phyloP scores from a whole-genome alignment of 78 protist genomes.

The Monocercomonoides exilis region DNA sequence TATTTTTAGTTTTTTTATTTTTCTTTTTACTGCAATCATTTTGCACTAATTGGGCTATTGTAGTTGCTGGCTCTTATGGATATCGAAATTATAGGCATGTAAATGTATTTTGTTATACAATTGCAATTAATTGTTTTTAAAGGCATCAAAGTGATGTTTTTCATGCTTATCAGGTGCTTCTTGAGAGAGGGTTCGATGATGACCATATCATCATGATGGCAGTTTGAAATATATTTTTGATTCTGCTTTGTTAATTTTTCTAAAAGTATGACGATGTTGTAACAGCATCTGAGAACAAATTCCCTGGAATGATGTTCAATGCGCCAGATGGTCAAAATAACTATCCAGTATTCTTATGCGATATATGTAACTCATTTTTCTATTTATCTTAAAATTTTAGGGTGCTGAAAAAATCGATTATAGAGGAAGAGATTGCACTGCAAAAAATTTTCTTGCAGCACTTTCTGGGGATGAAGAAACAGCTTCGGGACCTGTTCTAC shows the following conservation, averaged over 20 bases:
- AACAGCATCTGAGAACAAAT: background rate
- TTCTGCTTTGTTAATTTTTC: background rate
- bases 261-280: conserved; percentile 26
- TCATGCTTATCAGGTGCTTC: conserved; percentile 24
- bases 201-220: conserved; percentile 20
- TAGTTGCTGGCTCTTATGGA: background rate
- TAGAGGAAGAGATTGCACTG: background rate
- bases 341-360: background rate
- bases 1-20: too few relatives aligned
- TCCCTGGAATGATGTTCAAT: background rate
- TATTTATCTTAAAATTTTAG: background rate
- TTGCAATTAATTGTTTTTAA: background rate
- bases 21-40: too few relatives aligned
- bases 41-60: background rate
- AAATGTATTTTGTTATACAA: background rate
- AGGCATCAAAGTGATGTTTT: conserved; percentile 20
- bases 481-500: conserved; percentile 1
- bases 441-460: conserved; percentile 30
- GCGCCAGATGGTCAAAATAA: background rate
- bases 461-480: conserved; percentile 14
- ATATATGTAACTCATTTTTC: background rate
- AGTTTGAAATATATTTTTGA: background rate
- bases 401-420: conserved; percentile 24
- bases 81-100: background rate
- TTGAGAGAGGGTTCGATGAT: background rate